phyloP scores from a whole-genome alignment of 192 early-diverging fungal species.

The Coemansia sp. region DNA sequence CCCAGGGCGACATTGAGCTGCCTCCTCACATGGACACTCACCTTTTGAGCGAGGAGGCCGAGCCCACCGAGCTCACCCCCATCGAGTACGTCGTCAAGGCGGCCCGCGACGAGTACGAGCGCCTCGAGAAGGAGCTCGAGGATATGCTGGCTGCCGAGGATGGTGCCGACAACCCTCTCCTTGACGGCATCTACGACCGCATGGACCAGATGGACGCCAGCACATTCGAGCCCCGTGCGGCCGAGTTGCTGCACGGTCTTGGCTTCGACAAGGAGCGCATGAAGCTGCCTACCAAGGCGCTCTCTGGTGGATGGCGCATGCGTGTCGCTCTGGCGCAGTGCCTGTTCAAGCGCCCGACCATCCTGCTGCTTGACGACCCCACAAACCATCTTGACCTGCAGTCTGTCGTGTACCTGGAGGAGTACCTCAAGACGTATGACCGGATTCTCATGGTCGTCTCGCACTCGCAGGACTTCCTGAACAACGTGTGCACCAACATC shows the following conservation, averaged over 20 bases:
- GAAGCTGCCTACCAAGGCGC: constrained; percentile 89
- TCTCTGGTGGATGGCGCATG: constrained; percentile 99
- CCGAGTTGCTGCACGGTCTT: constrained; percentile 86
- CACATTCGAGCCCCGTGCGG: constrained; percentile 93
- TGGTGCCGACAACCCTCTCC: constrained; percentile 76
- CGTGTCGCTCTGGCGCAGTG: constrained; percentile 94
- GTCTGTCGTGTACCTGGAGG: constrained; percentile 83
- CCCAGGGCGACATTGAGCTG: constrained; percentile 89
- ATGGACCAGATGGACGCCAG: constrained; percentile 89
- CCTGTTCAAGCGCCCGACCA: constrained; percentile 89
- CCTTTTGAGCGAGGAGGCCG: constrained; percentile 92
- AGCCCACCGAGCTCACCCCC: constrained; percentile 88
- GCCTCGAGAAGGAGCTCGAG: constrained; percentile 90
- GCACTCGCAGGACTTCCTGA: constrained; percentile 95
- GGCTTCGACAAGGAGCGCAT: constrained; percentile 87
- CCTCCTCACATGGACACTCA: constrained; percentile 98
- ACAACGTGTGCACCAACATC: constrained; percentile 94
- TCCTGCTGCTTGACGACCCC: constrained; percentile 91
- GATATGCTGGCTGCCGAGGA: constrained; percentile 77
- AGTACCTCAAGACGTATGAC: constrained; percentile 74
- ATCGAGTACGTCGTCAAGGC: constrained; percentile 87
- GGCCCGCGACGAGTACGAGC: constrained; percentile 84
- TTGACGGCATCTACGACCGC: constrained; percentile 96
- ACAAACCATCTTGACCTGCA: constrained; percentile 91
- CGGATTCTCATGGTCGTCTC: constrained; percentile 85